A percentile compares a stretch with the other conserved stretches of the same genome.
These are phyloP conservation scores for Cutaneotrichosporon dermatis DNA, from an alignment of 1,284 basidiomycete genomes.

Conservation along the genomic window DNA sequence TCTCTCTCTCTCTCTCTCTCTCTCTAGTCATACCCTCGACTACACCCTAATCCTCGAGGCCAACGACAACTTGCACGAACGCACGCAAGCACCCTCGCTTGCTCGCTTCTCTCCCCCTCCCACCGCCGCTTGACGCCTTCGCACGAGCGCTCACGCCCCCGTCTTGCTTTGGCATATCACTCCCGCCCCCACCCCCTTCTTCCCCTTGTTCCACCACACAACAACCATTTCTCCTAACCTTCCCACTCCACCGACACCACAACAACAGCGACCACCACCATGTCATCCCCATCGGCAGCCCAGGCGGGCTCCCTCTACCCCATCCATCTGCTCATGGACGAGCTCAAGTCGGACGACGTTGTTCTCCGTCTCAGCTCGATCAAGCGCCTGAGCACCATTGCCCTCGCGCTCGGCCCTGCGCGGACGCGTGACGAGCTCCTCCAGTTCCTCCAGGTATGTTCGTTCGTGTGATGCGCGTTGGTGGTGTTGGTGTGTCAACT, in stretches of 20 bases:
- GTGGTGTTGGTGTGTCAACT: too few relatives aligned
- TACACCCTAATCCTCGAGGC: too few relatives aligned
- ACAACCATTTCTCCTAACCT: background rate
- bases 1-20: too few relatives aligned
- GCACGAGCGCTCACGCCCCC: background rate
- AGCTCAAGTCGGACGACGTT: constrained; percentile 90
- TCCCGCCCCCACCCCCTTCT: background rate
- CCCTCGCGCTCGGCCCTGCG: constrained; percentile 91
- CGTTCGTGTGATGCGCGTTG: too few relatives aligned
- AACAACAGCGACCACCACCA: constrained; percentile 3
- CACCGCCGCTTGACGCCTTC: background rate
- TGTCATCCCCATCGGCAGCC: constrained; percentile 29
- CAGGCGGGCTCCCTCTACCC: constrained; percentile 40
- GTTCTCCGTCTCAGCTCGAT: constrained; percentile 90
- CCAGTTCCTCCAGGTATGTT: constrained; percentile 67
- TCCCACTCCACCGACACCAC: too few relatives aligned
- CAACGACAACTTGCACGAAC: too few relatives aligned
- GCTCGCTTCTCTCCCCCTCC: too few relatives aligned
- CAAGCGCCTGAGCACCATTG: constrained; percentile 96
- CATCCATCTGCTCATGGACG: constrained; percentile 55
- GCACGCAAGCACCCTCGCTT: too few relatives aligned
- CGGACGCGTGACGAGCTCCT: constrained; percentile 94
- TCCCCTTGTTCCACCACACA: background rate
- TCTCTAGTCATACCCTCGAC: too few relatives aligned
- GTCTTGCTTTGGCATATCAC: background rate